A percentile compares a stretch with the other conserved stretches of the same genome.
These are phyloP conservation scores for Phytophthora rubi DNA, from an alignment of 352 stramenopile genomes.

Conservation along the genomic window DNA sequence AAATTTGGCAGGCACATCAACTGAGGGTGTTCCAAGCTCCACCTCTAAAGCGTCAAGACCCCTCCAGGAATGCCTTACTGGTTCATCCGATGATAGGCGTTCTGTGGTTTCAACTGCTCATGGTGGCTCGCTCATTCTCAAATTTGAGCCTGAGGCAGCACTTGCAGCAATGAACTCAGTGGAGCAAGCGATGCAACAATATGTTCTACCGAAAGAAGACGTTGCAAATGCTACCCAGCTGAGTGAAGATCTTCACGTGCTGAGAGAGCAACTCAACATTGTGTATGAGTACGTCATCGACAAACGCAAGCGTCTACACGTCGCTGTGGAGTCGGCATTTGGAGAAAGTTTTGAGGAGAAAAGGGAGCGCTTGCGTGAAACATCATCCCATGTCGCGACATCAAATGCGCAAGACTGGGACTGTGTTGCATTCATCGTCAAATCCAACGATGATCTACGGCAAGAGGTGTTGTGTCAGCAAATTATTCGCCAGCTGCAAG, in stretches of 20 bases:
- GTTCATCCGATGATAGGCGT: conserved; percentile 51
- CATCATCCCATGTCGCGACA: conserved; percentile 47
- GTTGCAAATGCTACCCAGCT: conserved; percentile 45
- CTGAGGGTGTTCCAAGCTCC: conserved; percentile 24
- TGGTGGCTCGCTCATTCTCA: conserved; percentile 49
- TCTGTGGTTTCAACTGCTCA: conserved; percentile 54
- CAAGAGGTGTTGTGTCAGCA: conserved; percentile 98
- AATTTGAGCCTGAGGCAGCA: conserved; percentile 66
- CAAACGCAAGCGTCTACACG: conserved; percentile 66
- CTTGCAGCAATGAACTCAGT: conserved; percentile 65
- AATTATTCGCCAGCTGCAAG: conserved; percentile 95
- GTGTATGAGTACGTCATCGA: conserved; percentile 74
- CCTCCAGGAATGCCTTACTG: conserved; percentile 31
- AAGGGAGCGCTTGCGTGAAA: conserved; percentile 63
- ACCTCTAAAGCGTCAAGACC: conserved; percentile 27
- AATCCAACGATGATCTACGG: conserved; percentile 98
- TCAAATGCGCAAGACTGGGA: conserved; percentile 58
- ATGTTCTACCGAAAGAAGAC: conserved; percentile 49
- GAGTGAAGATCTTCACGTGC: conserved; percentile 51
- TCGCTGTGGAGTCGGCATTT: conserved; percentile 79
- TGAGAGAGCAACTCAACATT: conserved; percentile 76
- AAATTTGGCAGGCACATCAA: conserved; percentile 27
- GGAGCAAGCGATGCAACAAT: conserved; percentile 59
- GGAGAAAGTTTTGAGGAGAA: conserved; percentile 88
- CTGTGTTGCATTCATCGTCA: conserved; percentile 95